Evolutionary conservation across 306 rosid species (phyloP), one percentile per base, ranked within the genome.

Genomic region (Coriaria nepalensis): DNA sequence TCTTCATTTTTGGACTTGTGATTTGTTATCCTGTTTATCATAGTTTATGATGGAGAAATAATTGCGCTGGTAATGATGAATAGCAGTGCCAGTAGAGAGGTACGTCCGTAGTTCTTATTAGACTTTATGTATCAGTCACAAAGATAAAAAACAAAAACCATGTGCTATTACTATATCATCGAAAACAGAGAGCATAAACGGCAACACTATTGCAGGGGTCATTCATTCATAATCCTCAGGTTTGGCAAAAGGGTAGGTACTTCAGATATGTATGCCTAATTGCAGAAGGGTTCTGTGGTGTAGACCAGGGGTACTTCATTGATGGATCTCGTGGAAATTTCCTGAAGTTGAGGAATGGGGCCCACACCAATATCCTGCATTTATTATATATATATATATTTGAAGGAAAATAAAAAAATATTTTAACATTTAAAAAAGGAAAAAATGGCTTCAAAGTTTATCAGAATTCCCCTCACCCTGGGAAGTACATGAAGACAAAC

Each of bases 291-390:
- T 82, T 81, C 57, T 77, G 66, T 0, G 98, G 98, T 42, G 36
- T 60, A 14, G 82, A 75, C 98, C 98, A 90, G 7, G 98, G 98
- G 42, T 79, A 73, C 76, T 90, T 59, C 87, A 85, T 39, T 37
- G 63, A 13, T 67, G 95, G 93, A 58, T 90, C 98, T 12, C 93
- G 42, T 5, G 98, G 98, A 51, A 90, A 73, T 71, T 79, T 90
- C 64, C 98, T 79, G 81, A 79, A 79, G 79, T 90, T 90, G 50
- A 90, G 61, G 71, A 90, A 85, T 48, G 98, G 98, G 49, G 93
- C 98, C 95, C 95, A 90, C 10, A 85, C 66, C n/a, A 85, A 35
- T 38, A 85, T 38, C 8, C 95, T 90, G 80, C 81, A 66, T 10
- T 37, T 14, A 33, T 37, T 10, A 40, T n/a, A n/a, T n/a, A n/a